A percentile compares a stretch with the other conserved stretches of the same genome.
Conservation (phyloP, 352 stramenopile species). For the Phytophthora niederhauseri region DNA sequence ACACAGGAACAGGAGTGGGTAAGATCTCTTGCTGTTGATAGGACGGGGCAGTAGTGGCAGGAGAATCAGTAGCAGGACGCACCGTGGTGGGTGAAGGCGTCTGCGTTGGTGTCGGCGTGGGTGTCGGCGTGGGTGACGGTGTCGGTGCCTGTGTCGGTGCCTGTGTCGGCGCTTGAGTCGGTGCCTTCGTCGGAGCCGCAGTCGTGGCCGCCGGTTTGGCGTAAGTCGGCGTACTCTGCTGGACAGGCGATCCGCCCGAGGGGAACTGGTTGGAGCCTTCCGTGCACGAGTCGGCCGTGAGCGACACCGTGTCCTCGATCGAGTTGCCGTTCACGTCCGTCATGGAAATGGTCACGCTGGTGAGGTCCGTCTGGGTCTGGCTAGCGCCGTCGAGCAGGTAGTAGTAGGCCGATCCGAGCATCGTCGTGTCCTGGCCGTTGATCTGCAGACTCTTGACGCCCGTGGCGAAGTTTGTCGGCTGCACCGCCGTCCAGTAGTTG, state of each 20-base stretch:
- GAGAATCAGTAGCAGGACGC: conserved; percentile 31
- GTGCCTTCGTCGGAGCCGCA: conserved; percentile 8
- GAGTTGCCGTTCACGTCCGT: conserved; percentile 65
- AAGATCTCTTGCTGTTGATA: conserved; percentile 32
- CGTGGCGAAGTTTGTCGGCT: conserved; percentile 47
- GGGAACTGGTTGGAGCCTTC: conserved; percentile 57
- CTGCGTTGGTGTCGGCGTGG: conserved; percentile 22
- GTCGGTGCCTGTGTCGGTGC: conserved; percentile 19
- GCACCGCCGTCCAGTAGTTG: conserved; percentile 51
- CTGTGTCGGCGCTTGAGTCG: conserved; percentile 16
- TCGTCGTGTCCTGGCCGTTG: conserved; percentile 61
- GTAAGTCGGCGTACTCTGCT: conserved; percentile 18
- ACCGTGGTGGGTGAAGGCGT: conserved; percentile 32
- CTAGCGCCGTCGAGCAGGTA: conserved; percentile 52
- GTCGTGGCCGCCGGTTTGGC: conserved; percentile 16
- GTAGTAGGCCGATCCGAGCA: conserved; percentile 75
- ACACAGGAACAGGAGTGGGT: conserved; percentile 31
- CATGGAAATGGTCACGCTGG: conserved; percentile 44
- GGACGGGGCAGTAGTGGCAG: conserved; percentile 25
- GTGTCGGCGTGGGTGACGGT: conserved; percentile 24
- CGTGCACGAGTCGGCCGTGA: conserved; percentile 54
- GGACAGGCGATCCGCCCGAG: conserved; percentile 8
- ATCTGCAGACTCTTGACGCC: conserved; percentile 50
- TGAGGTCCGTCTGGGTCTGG: conserved; percentile 41
- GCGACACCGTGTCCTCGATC: conserved; percentile 64